These are phyloP conservation scores for Calonectria multiphialidica DNA, from an alignment of 2,329 filamentous ascomycete species.

Conservation along the genomic window DNA sequence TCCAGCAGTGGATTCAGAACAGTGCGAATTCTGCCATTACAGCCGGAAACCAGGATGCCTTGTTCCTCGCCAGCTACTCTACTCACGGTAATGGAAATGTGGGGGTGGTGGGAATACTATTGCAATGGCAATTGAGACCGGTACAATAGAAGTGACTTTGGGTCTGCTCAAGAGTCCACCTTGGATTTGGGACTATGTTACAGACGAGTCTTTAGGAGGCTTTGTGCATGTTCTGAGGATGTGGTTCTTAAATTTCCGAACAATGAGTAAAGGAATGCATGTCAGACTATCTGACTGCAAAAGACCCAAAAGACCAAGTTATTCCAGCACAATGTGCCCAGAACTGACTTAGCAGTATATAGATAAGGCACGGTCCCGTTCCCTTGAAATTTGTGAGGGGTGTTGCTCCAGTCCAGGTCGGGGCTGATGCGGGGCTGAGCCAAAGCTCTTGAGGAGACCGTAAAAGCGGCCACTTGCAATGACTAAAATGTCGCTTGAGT, in stretches of 20 bases:
- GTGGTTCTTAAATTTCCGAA: neutral
- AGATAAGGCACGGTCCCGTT: too few species aligned
- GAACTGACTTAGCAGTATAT: too few species aligned
- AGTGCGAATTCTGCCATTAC: neutral
- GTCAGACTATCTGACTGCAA: neutral
- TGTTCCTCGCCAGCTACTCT: neutral
- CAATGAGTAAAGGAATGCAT: neutral
- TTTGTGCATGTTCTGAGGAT: neutral
- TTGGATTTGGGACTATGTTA: neutral
- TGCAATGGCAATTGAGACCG: neutral
- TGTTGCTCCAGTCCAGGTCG: too few species aligned
- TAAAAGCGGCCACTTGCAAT: too few species aligned
- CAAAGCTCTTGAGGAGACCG: too few species aligned
- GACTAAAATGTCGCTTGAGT: too few species aligned
- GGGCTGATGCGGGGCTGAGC: too few species aligned
- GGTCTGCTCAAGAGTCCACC: neutral
- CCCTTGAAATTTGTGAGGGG: too few species aligned
- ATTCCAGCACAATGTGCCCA: too few species aligned
- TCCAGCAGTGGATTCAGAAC: neutral
- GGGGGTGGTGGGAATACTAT: neutral
- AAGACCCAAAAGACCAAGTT: too few species aligned
- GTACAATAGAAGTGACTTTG: neutral
- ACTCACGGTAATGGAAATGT: neutral
- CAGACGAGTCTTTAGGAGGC: neutral
- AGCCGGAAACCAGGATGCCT: neutral